Base-by-base conservation (phyloP, 2,329 filamentous ascomycete species). In the Pseudocercospora vitis region DNA sequence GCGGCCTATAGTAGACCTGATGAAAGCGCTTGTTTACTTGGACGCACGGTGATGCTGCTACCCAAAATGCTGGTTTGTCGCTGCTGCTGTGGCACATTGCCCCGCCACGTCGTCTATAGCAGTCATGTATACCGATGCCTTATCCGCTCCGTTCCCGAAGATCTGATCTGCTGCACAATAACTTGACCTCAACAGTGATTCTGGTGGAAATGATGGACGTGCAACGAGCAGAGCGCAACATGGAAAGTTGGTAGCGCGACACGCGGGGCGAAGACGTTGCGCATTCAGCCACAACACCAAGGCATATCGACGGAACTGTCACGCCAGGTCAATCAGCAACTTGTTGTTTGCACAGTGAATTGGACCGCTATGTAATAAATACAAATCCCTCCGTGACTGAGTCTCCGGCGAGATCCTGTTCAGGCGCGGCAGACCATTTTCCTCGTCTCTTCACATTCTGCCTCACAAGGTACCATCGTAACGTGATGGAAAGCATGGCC, bases 381-480 rank as follows among this genome's bases (percentile, higher is more conserved):
- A 54, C 44, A 46, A 57, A 59, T 23, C 32, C 50, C 19, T 48
- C 40, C 14, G 53, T 26, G 21, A 32, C 24, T 14, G 23, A 28
- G 21, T 49, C 14, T 18, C 2, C 42, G 19, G 12, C 29, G 7
- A 18, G 9, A 29, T 35, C 11, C 23, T 50, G 21, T 21, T 19
- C 51, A 24, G 19, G 11, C 7, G 19, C 21, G 18, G 40, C 44
- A 21, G 37, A 44, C 55, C 37, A 54, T 14, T 19, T 47, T 28
- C 35, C 19, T 42, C 31, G 35, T 21, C 40, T 55, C 54, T 48
- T 60, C 23, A 11, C 24, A 59, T 74, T 74, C 61, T 69, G 65
- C 52, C 63, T 67, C 2, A 55, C 51, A 45, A 79, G 57, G 14
- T 75, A 65, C 46, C 69, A 56, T 50, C 78, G 70, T 67, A 82